Base-by-base conservation (phyloP, 2,329 filamentous ascomycete genomes). In the Colletotrichum orbiculare region DNA sequence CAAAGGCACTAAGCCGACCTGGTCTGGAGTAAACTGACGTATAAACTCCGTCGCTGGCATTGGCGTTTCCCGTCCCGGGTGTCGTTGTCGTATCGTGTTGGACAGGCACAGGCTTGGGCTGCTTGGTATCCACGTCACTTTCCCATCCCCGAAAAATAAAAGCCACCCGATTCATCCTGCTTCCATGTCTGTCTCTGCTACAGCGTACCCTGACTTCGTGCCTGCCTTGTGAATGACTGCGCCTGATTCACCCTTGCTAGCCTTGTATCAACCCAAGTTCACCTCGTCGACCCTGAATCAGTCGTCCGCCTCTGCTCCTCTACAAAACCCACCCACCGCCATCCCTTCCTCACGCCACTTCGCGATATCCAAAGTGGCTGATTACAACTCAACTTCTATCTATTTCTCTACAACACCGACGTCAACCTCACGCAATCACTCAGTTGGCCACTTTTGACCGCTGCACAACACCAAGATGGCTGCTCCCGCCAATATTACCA, bases 401-500 rank as follows among this genome's bases (percentile, higher is more conserved):
- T 25, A 4, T 9, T 11, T 45, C 17, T 17, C 12, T 42, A n/a
- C 9, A 8, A 12, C 34, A 34, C 35, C 45, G 12, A 39, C 38
- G 17, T 33, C 54, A 33, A 25, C 62, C 49, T 17, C 17, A 17
- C 33, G 8, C 10, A 13, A 50, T 41, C 34, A 45, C 8, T 15
- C 35, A 34, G 35, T 17, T 49, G 35, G n/a, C n/a, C 39, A 38
- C 12, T 15, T 53, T 15, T 17, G 38, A 10, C 46, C 9, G 13
- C 39, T 25, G 25, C 25, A 25, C 25, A 25, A 53, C 39, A 59
- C 39, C 17, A 46, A n/a, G 54, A 94, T 94, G 91, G 91, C 91
- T 69, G 90, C 90, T 67, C 91, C 92, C 60, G 76, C 85, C 56
- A 83, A 84, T 67, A 87, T 90, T 81, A 92, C 85, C 54, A 84